Conservation (phyloP, 257 asterid species). For the Paulownia fortunei region DNA sequence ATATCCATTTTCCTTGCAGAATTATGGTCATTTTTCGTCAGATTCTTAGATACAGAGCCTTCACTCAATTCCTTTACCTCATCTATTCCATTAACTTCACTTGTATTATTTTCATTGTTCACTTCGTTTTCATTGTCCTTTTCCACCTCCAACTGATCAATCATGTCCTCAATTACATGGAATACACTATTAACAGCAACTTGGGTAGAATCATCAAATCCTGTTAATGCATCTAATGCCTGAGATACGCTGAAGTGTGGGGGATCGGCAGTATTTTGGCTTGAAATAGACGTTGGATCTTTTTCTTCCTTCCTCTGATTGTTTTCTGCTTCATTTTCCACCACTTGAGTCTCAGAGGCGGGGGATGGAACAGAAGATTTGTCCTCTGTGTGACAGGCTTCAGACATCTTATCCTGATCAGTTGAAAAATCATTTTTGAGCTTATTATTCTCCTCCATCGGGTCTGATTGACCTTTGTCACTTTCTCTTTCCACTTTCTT, state of each 20-base stretch:
- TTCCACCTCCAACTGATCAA: slow-evolving; percentile 71
- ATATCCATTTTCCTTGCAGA: slow-evolving; percentile 40
- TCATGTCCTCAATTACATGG: slow-evolving; percentile 82
- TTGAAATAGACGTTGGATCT: slow-evolving; percentile 37
- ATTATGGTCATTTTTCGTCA: slow-evolving; percentile 28
- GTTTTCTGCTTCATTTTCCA: slow-evolving; percentile 51
- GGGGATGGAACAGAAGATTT: slow-evolving; percentile 47
- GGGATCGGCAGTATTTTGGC: slow-evolving; percentile 48
- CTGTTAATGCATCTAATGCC: slow-evolving; percentile 83
- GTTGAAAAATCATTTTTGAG: slow-evolving; percentile 36
- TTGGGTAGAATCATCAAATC: slow-evolving; percentile 95
- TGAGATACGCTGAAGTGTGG: slow-evolving; percentile 74
- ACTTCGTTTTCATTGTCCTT: slow-evolving; percentile 46
- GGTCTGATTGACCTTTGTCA: slow-evolving; percentile 36
- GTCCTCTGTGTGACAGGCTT: slow-evolving; percentile 48
- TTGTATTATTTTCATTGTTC: slow-evolving; percentile 32
- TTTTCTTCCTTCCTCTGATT: slow-evolving; percentile 55
- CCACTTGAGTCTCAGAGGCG: slow-evolving; percentile 47
- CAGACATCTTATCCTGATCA: slow-evolving; percentile 44
- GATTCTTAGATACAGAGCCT: slow-evolving; percentile 37
- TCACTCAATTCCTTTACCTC: slow-evolving; percentile 41
- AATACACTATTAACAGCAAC: slow-evolving; percentile 89
- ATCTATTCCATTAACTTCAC: slow-evolving; percentile 39
- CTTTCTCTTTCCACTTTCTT: slow-evolving; percentile 45
- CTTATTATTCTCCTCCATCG: slow-evolving; percentile 27